A percentile compares a stretch with the other conserved stretches of the same genome.
Conservation (phyloP, 1,284 basidiomycete species). For the Papiliotrema terrestris region DNA sequence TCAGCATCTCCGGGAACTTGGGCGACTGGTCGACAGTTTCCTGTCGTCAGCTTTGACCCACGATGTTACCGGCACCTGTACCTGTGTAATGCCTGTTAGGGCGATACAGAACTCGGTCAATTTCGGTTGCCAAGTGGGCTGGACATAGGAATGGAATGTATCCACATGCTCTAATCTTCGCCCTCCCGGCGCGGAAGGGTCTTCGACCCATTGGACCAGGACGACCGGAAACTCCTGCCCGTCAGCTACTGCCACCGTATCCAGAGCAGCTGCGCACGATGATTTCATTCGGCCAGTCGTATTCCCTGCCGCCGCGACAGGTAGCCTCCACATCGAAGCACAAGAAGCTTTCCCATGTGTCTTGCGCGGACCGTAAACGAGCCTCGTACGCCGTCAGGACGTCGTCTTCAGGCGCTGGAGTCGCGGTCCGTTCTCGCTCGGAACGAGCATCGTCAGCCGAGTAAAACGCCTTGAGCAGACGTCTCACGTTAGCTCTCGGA, state of each 20-base stretch:
- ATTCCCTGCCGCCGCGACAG: slow-evolving; percentile 63
- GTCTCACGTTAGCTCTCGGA: background rate
- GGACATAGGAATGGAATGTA: slow-evolving; percentile 84
- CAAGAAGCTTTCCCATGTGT: slow-evolving; percentile 48
- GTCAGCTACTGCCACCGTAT: background rate
- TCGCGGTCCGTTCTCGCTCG: background rate
- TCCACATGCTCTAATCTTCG: slow-evolving; percentile 38
- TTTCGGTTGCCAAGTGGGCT: slow-evolving; percentile 76
- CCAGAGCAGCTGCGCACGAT: slow-evolving; percentile 79
- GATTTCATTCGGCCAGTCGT: slow-evolving; percentile 85
- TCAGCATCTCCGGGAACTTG: slow-evolving; percentile 66
- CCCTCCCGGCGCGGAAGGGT: slow-evolving; percentile 48
- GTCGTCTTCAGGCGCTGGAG: background rate
- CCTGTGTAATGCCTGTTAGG: slow-evolving; percentile 90
- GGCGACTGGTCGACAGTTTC: slow-evolving; percentile 75
- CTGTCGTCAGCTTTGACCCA: slow-evolving; percentile 49
- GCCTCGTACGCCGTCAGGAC: background rate
- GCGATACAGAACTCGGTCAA: slow-evolving; percentile 79
- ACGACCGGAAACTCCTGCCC: slow-evolving; percentile 57
- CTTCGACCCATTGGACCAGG: slow-evolving; percentile 76
- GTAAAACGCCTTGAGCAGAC: slow-evolving; percentile 4
- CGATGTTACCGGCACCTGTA: slow-evolving; percentile 32
- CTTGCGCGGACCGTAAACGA: slow-evolving; percentile 4
- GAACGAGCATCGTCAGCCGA: background rate
- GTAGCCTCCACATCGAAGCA: slow-evolving; percentile 76